Evolutionary conservation across 495 filamentous ascomycete genomes (phyloP).

Genomic region (Penicillium psychrofluorescens): DNA sequence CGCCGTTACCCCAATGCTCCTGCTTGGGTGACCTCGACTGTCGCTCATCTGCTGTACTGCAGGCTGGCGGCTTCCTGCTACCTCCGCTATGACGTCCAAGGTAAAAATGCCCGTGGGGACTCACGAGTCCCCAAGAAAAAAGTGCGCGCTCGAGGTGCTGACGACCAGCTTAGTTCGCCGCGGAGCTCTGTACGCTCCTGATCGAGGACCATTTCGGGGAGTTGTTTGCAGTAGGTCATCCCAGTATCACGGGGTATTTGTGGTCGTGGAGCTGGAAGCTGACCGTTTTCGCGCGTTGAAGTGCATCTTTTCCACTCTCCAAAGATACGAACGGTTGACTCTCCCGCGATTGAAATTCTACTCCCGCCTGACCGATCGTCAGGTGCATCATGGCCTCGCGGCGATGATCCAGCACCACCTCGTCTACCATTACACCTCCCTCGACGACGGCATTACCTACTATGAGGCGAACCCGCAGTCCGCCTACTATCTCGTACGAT

Average conservation of each 20-base stretch:
- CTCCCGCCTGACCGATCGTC: slow-evolving; percentile 57
- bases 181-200: slow-evolving; percentile 84
- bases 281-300: slow-evolving; percentile 18
- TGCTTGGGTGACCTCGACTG: slow-evolving; percentile 56
- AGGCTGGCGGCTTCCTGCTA: slow-evolving; percentile 56
- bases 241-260: neutral
- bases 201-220: slow-evolving; percentile 84
- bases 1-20: slow-evolving; percentile 22
- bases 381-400: slow-evolving; percentile 69
- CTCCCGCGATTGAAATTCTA: slow-evolving; percentile 58
- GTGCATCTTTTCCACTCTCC: slow-evolving; percentile 75
- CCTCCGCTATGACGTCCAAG: slow-evolving; percentile 45
- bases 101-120: slow-evolving; percentile 23
- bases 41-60: slow-evolving; percentile 55
- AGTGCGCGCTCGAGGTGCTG: slow-evolving; percentile 22
- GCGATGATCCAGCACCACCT: slow-evolving; percentile 87
- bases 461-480: slow-evolving; percentile 73
- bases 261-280: neutral
- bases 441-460: slow-evolving; percentile 53
- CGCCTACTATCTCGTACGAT: slow-evolving; percentile 72
- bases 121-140: neutral
- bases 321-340: slow-evolving; percentile 68
- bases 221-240: slow-evolving; percentile 70
- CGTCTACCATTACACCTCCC: slow-evolving; percentile 63
- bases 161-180: slow-evolving; percentile 42